Conservation (phyloP, 2,329 filamentous ascomycete genomes). For the Chaetomiaceae sp. region DNA sequence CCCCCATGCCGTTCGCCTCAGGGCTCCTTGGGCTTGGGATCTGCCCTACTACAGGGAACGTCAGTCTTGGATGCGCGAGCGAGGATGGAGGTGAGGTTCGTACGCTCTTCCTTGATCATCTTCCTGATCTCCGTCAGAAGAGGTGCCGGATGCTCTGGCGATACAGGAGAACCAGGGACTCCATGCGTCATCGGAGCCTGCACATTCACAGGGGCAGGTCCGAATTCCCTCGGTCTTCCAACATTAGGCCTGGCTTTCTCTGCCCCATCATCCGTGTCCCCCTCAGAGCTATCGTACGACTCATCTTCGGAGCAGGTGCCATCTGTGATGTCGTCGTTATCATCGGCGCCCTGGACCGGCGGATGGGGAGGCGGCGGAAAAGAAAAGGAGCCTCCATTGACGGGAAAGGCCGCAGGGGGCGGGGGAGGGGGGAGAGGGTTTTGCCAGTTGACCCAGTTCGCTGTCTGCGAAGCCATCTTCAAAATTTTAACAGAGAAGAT, state of each 20-base stretch:
- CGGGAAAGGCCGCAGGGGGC: neutral
- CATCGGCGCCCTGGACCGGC: neutral
- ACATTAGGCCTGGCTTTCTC: neutral
- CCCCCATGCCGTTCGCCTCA: neutral
- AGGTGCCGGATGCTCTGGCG: neutral
- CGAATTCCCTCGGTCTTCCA: neutral
- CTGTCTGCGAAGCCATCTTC: conserved; percentile 1
- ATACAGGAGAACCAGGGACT: neutral
- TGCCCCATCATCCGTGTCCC: neutral
- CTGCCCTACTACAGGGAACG: conserved; percentile 1
- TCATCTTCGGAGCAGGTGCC: neutral
- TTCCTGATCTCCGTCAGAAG: conserved; percentile 17
- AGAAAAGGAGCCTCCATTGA: neutral
- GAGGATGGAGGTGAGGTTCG: neutral
- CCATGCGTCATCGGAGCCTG: neutral
- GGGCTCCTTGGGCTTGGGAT: neutral
- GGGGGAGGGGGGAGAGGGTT: neutral
- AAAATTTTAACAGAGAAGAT: neutral
- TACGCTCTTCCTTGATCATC: conserved; percentile 24
- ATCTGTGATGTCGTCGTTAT: conserved; percentile 2
- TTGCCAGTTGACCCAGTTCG: conserved; percentile 4
- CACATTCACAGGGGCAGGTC: neutral
- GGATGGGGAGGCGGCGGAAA: neutral
- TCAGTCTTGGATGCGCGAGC: neutral
- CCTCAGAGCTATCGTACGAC: conserved; percentile 1